These are phyloP conservation scores for Hymenoscyphus fraxineus DNA, from an alignment of 2,329 filamentous ascomycete species.

Conservation along the genomic window DNA sequence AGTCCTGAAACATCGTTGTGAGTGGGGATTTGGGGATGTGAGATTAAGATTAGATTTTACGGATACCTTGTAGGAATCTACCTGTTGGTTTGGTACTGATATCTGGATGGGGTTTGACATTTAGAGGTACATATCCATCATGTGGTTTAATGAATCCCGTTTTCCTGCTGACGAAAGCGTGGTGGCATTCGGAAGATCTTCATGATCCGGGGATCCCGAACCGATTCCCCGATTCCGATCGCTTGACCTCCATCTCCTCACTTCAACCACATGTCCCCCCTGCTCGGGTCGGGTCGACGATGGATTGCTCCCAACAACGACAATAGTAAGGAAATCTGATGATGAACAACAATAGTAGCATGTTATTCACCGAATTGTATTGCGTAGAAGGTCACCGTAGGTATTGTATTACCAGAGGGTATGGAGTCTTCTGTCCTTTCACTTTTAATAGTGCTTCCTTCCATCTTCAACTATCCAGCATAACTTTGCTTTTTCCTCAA, in stretches of 20 bases:
- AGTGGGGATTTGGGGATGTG: not conserved
- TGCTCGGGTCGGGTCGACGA: not conserved
- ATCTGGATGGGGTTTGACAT: too few species aligned
- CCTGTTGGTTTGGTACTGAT: too few species aligned
- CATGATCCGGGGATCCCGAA: too few species aligned
- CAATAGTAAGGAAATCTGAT: not conserved
- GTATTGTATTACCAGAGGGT: not conserved
- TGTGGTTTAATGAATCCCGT: too few species aligned
- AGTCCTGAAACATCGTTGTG: not conserved
- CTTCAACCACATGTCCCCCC: not conserved
- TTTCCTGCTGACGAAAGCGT: too few species aligned
- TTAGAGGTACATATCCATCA: too few species aligned
- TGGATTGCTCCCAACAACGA: not conserved
- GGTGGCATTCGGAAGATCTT: too few species aligned
- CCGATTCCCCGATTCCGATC: too few species aligned
- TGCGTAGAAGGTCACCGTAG: not conserved
- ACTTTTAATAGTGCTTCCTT: not conserved
- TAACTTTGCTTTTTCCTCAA: constrained; percentile 2
- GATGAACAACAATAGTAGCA: not conserved
- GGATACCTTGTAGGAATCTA: too few species aligned
- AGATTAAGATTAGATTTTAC: too few species aligned
- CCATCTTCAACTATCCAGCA: not conserved
- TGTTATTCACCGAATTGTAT: not conserved
- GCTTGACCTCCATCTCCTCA: not conserved
- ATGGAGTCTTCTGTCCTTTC: not conserved